Conservation (phyloP, 2,329 filamentous ascomycete genomes). For the Nannizzia gypsea region DNA sequence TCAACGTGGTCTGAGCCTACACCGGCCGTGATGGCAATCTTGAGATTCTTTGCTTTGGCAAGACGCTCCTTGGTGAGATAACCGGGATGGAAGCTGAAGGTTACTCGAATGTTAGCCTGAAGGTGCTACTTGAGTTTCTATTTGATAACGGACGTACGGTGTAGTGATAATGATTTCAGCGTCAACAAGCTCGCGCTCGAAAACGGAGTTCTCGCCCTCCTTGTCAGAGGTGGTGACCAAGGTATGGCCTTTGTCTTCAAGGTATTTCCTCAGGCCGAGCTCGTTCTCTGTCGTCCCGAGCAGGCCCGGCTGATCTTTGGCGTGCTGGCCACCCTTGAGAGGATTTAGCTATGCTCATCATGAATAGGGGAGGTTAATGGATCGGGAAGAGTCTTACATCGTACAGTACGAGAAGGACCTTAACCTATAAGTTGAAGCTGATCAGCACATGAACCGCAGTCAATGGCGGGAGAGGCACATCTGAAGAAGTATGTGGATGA, state of each 20-base stretch:
- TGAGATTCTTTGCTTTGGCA: constrained; percentile 96
- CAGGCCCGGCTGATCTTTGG: constrained; percentile 74
- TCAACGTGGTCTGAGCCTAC: constrained; percentile 98
- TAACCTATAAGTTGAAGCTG: constrained; percentile 68
- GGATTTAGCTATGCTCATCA: constrained; percentile 1
- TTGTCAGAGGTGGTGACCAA: constrained; percentile 97
- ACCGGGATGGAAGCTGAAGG: constrained; percentile 86
- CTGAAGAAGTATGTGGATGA: not conserved
- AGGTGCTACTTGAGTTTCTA: not conserved
- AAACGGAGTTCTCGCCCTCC: constrained; percentile 82
- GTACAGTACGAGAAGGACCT: constrained; percentile 89
- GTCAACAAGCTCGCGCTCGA: constrained; percentile 91
- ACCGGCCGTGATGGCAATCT: constrained; percentile 91
- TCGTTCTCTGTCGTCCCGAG: constrained; percentile 97
- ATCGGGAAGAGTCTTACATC: constrained; percentile 51
- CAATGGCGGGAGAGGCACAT: constrained; percentile 23
- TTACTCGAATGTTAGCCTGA: not conserved
- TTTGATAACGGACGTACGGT: constrained; percentile 48
- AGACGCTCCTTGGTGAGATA: constrained; percentile 95
- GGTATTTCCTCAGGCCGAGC: constrained; percentile 92
- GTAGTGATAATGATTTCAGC: constrained; percentile 99
- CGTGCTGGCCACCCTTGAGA: constrained; percentile 61
- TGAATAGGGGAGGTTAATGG: not conserved
- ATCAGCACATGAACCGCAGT: constrained; percentile 50
- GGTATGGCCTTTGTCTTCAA: constrained; percentile 93